Evolutionary conservation across 2,329 filamentous ascomycete species (phyloP), one percentile per base, ranked within the genome.

Genomic region (Alternaria sp.): DNA sequence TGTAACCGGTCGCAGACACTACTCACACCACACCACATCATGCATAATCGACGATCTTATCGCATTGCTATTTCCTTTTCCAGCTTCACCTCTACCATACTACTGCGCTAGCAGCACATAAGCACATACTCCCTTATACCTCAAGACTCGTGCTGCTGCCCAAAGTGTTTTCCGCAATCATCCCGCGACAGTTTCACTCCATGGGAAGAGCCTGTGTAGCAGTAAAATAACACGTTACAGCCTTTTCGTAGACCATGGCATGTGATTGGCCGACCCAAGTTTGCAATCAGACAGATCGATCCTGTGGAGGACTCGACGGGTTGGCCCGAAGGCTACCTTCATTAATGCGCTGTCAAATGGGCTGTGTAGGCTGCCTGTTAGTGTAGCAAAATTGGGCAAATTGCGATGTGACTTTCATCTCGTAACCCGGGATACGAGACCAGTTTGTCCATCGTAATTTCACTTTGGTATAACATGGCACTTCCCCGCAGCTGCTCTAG

Each of bases 331-430:
- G 12, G 12, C 34, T 48, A 39, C 54, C 26, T 46, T 61, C 59
- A 61, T 61, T 59, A 38, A 51, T 51, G 57, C 52, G 5, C 57
- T 46, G 57, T 59, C 57, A 59, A 59, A 59, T 59, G 34, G 52
- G 46, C 46, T 47, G 18, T 47, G 34, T 42, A 26, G 26, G 30
- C 26, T 41, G 30, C 26, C 18, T 44, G 51, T 18, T 30, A 38
- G 16, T 14, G 34, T n/a, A 38, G 16, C 7, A 39, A 20, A 59
- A 24, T 24, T 24, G 20, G 39, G 39, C 20, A 42, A 39, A 62
- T 62, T 62, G 48, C 59, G 51, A 62, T 52, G 47, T 36, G 28
- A 46, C 57, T 60, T 39, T 39, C 47, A 60, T 42, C 57, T 59
- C 57, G 46, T 43, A 43, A 41, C 28, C 46, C 46, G 5, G 18